phyloP scores from a whole-genome alignment of 257 asterid species.

The Ilex asprella region DNA sequence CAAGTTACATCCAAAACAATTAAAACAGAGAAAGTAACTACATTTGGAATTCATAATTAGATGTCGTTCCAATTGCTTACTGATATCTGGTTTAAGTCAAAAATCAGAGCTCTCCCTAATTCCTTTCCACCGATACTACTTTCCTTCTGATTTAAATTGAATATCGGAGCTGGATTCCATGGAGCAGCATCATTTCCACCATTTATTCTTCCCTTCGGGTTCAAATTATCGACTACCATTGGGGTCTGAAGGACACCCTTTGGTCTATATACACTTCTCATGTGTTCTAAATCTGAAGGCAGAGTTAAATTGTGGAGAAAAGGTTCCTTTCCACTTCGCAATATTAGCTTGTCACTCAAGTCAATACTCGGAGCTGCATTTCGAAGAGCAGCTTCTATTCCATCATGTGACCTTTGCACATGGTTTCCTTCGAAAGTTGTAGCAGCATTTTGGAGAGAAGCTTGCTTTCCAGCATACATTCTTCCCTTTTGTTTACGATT shows the following conservation, averaged over 20 bases:
- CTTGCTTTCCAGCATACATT: slow-evolving; percentile 17
- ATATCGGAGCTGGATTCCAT: slow-evolving; percentile 15
- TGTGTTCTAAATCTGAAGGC: slow-evolving; percentile 24
- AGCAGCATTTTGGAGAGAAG: slow-evolving; percentile 28
- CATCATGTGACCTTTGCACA: slow-evolving; percentile 25
- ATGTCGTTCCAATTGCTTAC: slow-evolving; percentile 24
- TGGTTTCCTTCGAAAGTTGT: slow-evolving; percentile 29
- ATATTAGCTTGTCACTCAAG: slow-evolving; percentile 27
- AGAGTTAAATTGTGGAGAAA: slow-evolving; percentile 5
- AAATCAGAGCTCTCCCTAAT: slow-evolving; percentile 53
- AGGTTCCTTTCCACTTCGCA: slow-evolving; percentile 24
- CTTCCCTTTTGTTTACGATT: not conserved
- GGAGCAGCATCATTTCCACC: slow-evolving; percentile 25
- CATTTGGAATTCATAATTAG: not conserved
- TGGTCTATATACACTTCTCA: slow-evolving; percentile 25
- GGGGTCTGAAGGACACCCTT: slow-evolving; percentile 20
- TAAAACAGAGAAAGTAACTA: not conserved
- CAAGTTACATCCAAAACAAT: not conserved
- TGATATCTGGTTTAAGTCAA: slow-evolving; percentile 82
- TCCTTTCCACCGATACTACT: slow-evolving; percentile 35
- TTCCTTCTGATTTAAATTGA: slow-evolving; percentile 54
- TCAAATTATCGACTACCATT: slow-evolving; percentile 22
- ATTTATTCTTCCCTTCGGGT: slow-evolving; percentile 32
- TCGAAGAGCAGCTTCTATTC: slow-evolving; percentile 23
- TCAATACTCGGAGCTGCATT: slow-evolving; percentile 10